These are phyloP conservation scores for Penicillium sp. DNA, from an alignment of 2,329 filamentous ascomycete species.

Conservation along the genomic window DNA sequence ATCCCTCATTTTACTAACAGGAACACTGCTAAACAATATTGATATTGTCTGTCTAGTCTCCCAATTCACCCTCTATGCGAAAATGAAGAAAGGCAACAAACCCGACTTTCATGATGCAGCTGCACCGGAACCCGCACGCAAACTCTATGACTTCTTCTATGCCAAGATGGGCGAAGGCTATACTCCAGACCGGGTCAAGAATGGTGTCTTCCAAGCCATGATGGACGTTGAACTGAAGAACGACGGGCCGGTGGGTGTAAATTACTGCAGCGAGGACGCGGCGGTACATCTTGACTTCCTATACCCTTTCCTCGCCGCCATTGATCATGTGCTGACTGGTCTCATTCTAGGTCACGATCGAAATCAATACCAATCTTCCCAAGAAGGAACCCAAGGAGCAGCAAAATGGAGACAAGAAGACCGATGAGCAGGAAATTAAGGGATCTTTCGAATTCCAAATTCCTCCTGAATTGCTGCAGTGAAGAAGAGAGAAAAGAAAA, in stretches of 20 bases:
- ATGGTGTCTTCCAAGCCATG: slow-evolving; percentile 97
- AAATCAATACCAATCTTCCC: slow-evolving; percentile 41
- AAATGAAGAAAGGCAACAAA: slow-evolving; percentile 90
- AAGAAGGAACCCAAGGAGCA: slow-evolving; percentile 29
- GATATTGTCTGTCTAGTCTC: slow-evolving; percentile 55
- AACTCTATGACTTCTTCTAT: slow-evolving; percentile 76
- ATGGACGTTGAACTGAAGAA: slow-evolving; percentile 95
- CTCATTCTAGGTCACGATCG: slow-evolving; percentile 35
- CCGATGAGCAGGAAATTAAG: slow-evolving; percentile 7
- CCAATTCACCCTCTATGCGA: slow-evolving; percentile 87
- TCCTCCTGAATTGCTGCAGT: slow-evolving; percentile 22
- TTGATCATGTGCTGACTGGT: slow-evolving; percentile 5
- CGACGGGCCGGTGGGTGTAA: slow-evolving; percentile 62
- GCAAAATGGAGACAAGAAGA: slow-evolving; percentile 8
- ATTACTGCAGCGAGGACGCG: slow-evolving; percentile 50
- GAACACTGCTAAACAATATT: not conserved
- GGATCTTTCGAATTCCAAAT: slow-evolving; percentile 22
- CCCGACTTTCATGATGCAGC: slow-evolving; percentile 90
- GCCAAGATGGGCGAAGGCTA: slow-evolving; percentile 66
- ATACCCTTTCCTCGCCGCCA: slow-evolving; percentile 15
- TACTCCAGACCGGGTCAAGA: slow-evolving; percentile 65
- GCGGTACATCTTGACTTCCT: slow-evolving; percentile 43
- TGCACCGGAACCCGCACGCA: slow-evolving; percentile 65
- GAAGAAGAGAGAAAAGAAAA: not conserved
- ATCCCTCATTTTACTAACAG: not conserved